Conservation (phyloP, 495 filamentous ascomycete genomes). For the Alectoria sarmentosa region DNA sequence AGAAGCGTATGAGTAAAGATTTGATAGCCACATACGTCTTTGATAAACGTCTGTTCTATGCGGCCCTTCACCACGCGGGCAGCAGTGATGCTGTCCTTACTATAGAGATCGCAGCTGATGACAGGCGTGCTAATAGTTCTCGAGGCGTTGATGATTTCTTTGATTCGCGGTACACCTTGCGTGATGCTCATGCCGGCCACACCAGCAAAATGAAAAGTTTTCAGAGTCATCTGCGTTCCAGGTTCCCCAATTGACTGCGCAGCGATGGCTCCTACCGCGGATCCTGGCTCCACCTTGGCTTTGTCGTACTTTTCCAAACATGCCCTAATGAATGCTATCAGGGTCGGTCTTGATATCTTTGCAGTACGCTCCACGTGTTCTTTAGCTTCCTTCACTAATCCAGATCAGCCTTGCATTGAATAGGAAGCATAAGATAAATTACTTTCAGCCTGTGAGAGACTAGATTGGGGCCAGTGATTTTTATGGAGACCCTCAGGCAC, state of each 20-base stretch:
- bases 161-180: constrained; percentile 97
- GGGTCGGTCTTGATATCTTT: constrained; percentile 68
- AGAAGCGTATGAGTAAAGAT: constrained; percentile 30
- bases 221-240: constrained; percentile 98
- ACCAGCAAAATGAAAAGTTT: constrained; percentile 99
- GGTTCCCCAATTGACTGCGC: constrained; percentile 98
- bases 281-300: constrained; percentile 85
- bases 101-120: constrained; percentile 74
- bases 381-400: constrained; percentile 19
- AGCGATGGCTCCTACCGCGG: constrained; percentile 95
- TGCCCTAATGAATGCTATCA: constrained; percentile 67
- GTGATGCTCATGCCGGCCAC: constrained; percentile 99
- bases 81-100: constrained; percentile 57
- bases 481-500: constrained; percentile 12
- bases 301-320: constrained; percentile 86
- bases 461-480: constrained; percentile 6
- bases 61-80: constrained; percentile 83
- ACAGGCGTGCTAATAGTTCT: constrained; percentile 90
- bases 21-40: constrained; percentile 42
- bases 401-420: constrained; percentile 14
- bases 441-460: constrained; percentile 13
- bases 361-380: constrained; percentile 56
- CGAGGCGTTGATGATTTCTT: constrained; percentile 98
- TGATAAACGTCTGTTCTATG: constrained; percentile 81
- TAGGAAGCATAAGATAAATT: constrained; percentile 11